Evolutionary conservation across 305 asterid species (phyloP), one percentile per base, ranked within the genome.

Genomic region (Solanum chacoense): DNA sequence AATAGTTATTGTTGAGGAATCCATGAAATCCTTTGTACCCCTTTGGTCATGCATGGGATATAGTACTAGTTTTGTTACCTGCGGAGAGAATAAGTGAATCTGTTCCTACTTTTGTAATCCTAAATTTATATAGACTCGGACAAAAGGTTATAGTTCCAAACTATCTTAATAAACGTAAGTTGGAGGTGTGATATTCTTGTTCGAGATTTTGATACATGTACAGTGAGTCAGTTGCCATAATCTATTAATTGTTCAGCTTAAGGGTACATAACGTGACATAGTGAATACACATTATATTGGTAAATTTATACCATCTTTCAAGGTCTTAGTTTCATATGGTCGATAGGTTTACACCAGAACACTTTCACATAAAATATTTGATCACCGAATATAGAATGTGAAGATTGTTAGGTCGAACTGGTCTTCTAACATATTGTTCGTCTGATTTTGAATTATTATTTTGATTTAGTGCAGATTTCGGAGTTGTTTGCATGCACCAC

Each of bases 401-500:
- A 69, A 28, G 69, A 72, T 86, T 72, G 69, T 73, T 4, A 18
- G 83, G 81, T 40, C 18, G 11, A 37, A 86, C 29, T 71, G 69
- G 29, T 73, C 67, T 42, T 72, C 20, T 37, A 65, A 4, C 36
- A 24, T 22, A 13, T 72, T 74, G 65, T 18, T 38, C 1, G 12
- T 40, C 45, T 72, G 31, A 72, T 24, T 73, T 35, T 20, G 32
- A 69, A 26, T 24, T 36, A 45, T 86, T 55, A 8, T 11, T 72
- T 45, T 18, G 88, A 38, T 38, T 65, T 16, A 71, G 7, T 88
- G 89, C 90, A 96, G 99, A 93, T 92, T 94, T 89, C 90, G 98
- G 99, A 93, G 96, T 92, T 91, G 98, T 96, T 87, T 91, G 95
- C 38, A 88, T 96, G 87, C 99, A 96, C 91, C 99, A 96, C 84